A percentile compares a stretch with the other conserved stretches of the same genome.
phyloP scores from a whole-genome alignment of 306 rosid species.

The Hippophae tibetana region DNA sequence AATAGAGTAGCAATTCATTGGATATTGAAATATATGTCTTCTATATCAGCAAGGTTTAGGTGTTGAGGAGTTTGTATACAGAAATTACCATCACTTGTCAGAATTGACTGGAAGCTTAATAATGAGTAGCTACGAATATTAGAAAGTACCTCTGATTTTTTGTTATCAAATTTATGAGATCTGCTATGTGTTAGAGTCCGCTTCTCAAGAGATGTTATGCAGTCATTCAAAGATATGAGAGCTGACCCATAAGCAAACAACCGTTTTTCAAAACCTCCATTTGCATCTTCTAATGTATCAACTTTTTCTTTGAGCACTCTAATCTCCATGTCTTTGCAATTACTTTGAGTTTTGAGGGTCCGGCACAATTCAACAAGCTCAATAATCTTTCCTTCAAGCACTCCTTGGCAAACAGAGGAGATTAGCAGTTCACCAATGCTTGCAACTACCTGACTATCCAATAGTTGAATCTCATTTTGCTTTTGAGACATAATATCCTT shows the following conservation, averaged over 20 bases:
- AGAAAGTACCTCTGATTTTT: conserved; percentile 46
- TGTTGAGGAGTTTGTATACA: no score
- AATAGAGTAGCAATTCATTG: no score
- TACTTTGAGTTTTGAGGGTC: conserved; percentile 39
- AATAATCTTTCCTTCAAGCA: conserved; percentile 56
- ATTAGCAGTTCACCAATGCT: conserved; percentile 45
- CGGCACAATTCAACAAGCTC: conserved; percentile 48
- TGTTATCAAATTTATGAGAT: conserved; percentile 20
- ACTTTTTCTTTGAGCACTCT: conserved; percentile 43
- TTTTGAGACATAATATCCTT: conserved; percentile 35
- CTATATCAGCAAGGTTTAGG: no score
- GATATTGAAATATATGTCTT: no score
- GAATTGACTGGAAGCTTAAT: neutral
- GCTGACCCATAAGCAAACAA: conserved; percentile 57
- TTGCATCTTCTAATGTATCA: conserved; percentile 38
- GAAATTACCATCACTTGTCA: neutral
- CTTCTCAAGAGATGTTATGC: conserved; percentile 55
- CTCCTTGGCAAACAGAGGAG: conserved; percentile 42
- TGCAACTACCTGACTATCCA: conserved; percentile 49
- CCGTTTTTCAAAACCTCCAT: conserved; percentile 43
- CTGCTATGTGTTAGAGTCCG: conserved; percentile 27
- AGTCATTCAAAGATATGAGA: conserved; percentile 42
- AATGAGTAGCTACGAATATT: neutral
- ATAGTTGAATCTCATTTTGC: conserved; percentile 45
- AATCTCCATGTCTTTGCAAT: conserved; percentile 38